phyloP scores from a whole-genome alignment of 306 rosid genomes.

The Cucumis cinereus region DNA sequence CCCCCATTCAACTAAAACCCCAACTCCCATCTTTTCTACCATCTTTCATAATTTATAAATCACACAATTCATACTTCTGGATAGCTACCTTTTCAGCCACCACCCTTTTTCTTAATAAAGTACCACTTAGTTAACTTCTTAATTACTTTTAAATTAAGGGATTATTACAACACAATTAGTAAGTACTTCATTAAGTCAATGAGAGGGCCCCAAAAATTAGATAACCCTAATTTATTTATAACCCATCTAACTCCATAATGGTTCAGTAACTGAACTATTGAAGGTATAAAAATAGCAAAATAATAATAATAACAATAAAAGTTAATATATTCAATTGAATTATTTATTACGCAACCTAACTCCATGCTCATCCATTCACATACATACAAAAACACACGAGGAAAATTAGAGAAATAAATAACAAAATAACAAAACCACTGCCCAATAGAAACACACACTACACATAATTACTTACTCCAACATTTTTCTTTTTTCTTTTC shows the following conservation, averaged over 20 bases:
- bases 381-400: background rate
- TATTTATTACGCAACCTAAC: background rate
- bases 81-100: background rate
- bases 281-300: background rate
- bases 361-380: background rate
- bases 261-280: background rate
- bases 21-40: background rate
- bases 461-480: background rate
- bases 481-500: background rate
- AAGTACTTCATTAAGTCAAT: background rate
- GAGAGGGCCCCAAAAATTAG: background rate
- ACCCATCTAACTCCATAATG: slow-evolving; percentile 3
- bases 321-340: background rate
- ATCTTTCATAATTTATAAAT: background rate
- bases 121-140: background rate
- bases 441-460: background rate
- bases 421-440: background rate
- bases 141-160: background rate
- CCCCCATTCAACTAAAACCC: no score
- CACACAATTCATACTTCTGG: background rate
- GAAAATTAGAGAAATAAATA: background rate
- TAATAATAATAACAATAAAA: background rate
- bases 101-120: background rate
- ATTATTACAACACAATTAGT: background rate
- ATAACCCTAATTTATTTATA: background rate